Evolutionary conservation across 371 early-diverging fungal species (phyloP), one percentile per base, ranked within the genome.

Genomic region (Batkoa obscura): DNA sequence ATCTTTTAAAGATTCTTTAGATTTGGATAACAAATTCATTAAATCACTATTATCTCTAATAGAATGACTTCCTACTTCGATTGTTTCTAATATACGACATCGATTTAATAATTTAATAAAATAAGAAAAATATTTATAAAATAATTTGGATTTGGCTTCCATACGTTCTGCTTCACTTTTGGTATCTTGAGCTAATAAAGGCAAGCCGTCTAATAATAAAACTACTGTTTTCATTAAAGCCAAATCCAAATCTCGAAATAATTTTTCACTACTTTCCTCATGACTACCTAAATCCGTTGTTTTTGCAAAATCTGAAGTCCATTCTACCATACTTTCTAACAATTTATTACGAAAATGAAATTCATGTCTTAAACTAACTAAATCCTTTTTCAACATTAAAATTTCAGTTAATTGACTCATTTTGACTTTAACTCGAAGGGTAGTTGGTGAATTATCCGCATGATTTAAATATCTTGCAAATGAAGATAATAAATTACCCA

Each of bases 101-200:
- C 86, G 78, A 60, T 83, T 86, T 51, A 93, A 66, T 23, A 90
- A 69, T 57, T 86, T 86, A 50, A 94, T 66, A 64, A 92, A 90
- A 67, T 91, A 91, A 35, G 79, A 73, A 64, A 91, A 84, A 66
- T 90, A 90, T 39, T 84, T 80, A 66, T 79, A 83, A 63, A 90
- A 93, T 3, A 88, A 74, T 43, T 80, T 68, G 43, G 80, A 76
- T 49, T 89, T 86, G 60, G 78, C 73, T 59, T 80, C 80, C 6
- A 72, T 68, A 35, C 82, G 68, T 38, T 80, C 82, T 2, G 70
- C 66, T 53, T 80, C 84, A 46, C 71, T 76, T 0, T 74, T 67
- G 2, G 73, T 72, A 43, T 83, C 85, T 54, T 80, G 71, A 3
- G 87, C 79, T 57, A 87, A 88, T 30, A 94, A 68, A 1, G 90